These are phyloP conservation scores for Pholiota microspora DNA, from an alignment of 768 basidiomycete genomes.

Conservation along the genomic window DNA sequence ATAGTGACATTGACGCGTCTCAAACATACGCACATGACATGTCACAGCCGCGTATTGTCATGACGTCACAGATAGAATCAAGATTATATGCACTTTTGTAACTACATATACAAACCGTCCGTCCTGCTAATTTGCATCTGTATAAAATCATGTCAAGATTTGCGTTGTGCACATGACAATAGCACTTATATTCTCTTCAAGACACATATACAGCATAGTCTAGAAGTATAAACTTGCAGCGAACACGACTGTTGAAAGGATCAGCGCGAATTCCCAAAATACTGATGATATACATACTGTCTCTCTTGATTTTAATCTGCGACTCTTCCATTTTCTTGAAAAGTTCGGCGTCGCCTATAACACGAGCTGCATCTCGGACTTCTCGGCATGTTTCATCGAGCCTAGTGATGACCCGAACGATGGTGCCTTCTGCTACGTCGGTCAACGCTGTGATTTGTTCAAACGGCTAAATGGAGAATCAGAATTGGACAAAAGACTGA, in stretches of 20 bases:
- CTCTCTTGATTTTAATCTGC: constrained; percentile 90
- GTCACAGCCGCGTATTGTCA: neutral
- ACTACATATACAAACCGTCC: too few species aligned
- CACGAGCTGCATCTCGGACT: constrained; percentile 93
- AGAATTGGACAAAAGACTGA: neutral
- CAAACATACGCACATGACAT: constrained; percentile 13
- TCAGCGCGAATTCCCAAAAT: constrained; percentile 6
- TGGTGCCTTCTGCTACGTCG: constrained; percentile 94
- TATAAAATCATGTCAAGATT: too few species aligned
- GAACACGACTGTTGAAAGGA: constrained; percentile 61
- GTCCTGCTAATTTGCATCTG: too few species aligned
- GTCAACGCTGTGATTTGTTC: constrained; percentile 91
- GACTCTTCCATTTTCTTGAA: constrained; percentile 99
- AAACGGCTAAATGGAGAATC: constrained; percentile 78
- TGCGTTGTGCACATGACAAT: neutral
- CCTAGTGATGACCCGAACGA: constrained; percentile 93
- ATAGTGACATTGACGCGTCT: constrained; percentile 11
- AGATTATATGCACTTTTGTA: too few species aligned
- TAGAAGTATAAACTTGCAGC: constrained; percentile 88
- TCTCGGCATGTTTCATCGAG: constrained; percentile 97
- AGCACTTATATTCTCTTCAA: too few species aligned
- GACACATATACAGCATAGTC: neutral
- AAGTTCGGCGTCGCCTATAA: constrained; percentile 92
- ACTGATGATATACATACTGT: constrained; percentile 62
- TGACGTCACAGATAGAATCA: too few species aligned